Evolutionary conservation across 345 rosid genomes (phyloP), one percentile per base, ranked within the genome.

Genomic region (Moringa oleifera): DNA sequence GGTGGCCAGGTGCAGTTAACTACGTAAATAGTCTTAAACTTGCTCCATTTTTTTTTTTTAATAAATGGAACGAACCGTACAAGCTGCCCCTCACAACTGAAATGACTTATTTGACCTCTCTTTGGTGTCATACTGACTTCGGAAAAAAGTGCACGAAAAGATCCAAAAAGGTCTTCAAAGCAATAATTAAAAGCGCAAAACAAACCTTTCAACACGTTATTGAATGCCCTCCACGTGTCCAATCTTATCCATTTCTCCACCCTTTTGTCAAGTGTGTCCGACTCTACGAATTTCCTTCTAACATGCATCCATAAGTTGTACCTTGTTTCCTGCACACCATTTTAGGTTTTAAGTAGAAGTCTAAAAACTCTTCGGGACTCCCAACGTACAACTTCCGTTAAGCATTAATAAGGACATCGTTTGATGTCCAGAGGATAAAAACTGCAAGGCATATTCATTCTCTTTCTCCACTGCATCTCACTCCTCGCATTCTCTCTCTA

Each of bases 151-250:
- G 33, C 33, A 28, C 33, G 8, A 28, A 28, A 28, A 28, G 33
- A 2, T 28, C 33, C 3, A 28, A 28, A 28, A 28, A n/a, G n/a
- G n/a, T n/a, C n/a, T n/a, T n/a, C n/a, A n/a, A n/a, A n/a, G 33
- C 33, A 28, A 28, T 2, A 28, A 8, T 2, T 3, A 41, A 41
- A 41, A 41, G 47, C 47, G 6, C 47, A 41, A 41, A 41, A 41
- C 13, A 41, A 8, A 28, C 33, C n/a, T n/a, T n/a, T n/a, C 47
- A 41, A 7, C 47, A 41, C 47, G 16, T 4, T 15, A 7, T 11
- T 41, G 12, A 15, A 41, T 11, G 13, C 17, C 47, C 57, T 71
- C 75, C 75, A 71, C 75, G 71, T 28, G 71, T 57, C 64, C 60
- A 41, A 45, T 28, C 75, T 71, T 66, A 66, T 71, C 75, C 75